A percentile compares a stretch with the other conserved stretches of the same genome.
Conservation (phyloP, 1,139 yeast species). For the Yamadazyma dushanensis region DNA sequence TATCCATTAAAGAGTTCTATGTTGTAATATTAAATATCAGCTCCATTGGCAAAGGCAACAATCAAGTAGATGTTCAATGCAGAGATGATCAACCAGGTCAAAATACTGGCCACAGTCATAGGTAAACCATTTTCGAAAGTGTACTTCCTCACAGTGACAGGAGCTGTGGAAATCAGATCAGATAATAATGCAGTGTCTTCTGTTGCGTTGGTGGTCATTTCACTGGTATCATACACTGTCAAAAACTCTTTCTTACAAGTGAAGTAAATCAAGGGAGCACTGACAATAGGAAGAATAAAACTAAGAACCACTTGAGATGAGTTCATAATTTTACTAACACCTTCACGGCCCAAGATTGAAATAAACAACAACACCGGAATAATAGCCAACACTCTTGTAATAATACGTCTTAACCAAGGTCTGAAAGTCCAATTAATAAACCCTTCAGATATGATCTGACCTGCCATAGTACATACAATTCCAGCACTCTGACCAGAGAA, state of each 20-base stretch:
- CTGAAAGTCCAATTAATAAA: conserved; percentile 71
- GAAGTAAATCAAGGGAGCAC: conserved; percentile 74
- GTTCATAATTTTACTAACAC: conserved; percentile 67
- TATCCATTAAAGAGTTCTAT: background rate
- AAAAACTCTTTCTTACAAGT: conserved; percentile 60
- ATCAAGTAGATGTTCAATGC: conserved; percentile 74
- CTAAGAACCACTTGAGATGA: conserved; percentile 75
- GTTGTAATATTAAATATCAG: conserved; percentile 47
- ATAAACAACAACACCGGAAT: conserved; percentile 70
- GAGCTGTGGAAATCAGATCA: conserved; percentile 4
- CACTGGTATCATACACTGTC: conserved; percentile 44
- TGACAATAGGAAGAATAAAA: conserved; percentile 67
- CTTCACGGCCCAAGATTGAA: conserved; percentile 64
- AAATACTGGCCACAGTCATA: conserved; percentile 53
- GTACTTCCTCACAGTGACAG: conserved; percentile 17
- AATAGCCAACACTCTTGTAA: conserved; percentile 72
- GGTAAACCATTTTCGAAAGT: conserved; percentile 65
- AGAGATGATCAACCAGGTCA: conserved; percentile 72
- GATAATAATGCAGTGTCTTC: conserved; percentile 21
- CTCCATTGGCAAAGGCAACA: conserved; percentile 65
- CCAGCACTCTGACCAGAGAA: conserved; percentile 83
- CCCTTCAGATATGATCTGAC: conserved; percentile 84
- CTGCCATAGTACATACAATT: conserved; percentile 80
- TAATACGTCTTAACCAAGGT: conserved; percentile 73
- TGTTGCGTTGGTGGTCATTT: conserved; percentile 9